Evolutionary conservation across 2,329 filamentous ascomycete genomes (phyloP).

Genomic region (Pseudocercospora cruenta): DNA sequence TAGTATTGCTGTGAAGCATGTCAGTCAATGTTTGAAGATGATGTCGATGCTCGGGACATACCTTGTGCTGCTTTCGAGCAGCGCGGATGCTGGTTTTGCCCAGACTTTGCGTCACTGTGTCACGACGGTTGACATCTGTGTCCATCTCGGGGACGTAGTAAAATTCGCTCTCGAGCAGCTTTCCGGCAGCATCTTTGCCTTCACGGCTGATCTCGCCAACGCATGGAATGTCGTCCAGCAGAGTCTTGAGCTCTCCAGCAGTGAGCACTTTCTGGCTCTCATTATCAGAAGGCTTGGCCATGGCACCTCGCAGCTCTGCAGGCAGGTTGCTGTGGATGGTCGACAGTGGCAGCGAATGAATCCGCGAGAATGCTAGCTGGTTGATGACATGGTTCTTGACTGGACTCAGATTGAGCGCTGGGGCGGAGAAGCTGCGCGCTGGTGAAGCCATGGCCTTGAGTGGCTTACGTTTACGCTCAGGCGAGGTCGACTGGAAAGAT

Average conservation of each 20-base stretch:
- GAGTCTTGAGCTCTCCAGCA: conserved; percentile 66
- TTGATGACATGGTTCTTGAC: conserved; percentile 88
- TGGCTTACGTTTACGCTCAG: conserved; percentile 51
- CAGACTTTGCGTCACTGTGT: conserved; percentile 82
- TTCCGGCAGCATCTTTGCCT: conserved; percentile 94
- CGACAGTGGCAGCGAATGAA: conserved; percentile 88
- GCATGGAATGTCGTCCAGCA: conserved; percentile 75
- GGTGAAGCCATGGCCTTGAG: conserved; percentile 34
- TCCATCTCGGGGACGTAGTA: conserved; percentile 94
- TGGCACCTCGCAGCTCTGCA: conserved; percentile 46
- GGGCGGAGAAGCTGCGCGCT: conserved; percentile 27
- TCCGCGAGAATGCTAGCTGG: conserved; percentile 89
- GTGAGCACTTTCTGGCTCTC: conserved; percentile 49
- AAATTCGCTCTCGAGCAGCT: conserved; percentile 91
- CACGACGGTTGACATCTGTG: conserved; percentile 73
- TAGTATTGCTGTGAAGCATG: conserved; percentile 65
- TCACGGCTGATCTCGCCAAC: conserved; percentile 86
- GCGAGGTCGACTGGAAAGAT: conserved; percentile 72
- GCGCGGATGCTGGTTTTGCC: conserved; percentile 85
- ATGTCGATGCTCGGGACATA: conserved; percentile 50
- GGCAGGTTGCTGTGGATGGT: conserved; percentile 88
- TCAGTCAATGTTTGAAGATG: conserved; percentile 6
- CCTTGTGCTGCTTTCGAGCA: conserved; percentile 97
- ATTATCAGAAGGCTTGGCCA: conserved; percentile 35
- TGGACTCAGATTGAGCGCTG: conserved; percentile 40